phyloP scores from a whole-genome alignment of 371 early-diverging fungal genomes.

The Apophysomyces trapeziformis region DNA sequence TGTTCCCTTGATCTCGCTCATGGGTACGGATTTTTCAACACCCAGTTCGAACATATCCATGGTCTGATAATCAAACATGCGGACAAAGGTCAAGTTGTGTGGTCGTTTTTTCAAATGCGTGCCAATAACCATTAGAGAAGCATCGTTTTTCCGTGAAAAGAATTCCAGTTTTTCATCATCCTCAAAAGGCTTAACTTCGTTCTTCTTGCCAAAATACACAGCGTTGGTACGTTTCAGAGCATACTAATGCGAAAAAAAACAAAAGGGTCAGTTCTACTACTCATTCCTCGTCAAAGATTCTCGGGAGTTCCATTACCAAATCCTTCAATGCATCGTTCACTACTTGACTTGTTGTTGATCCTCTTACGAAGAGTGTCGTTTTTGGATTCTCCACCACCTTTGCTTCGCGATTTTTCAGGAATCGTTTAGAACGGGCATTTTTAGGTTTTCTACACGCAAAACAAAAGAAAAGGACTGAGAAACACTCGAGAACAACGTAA shows the following conservation, averaged over 20 bases:
- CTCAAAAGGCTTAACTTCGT: slow-evolving; percentile 96
- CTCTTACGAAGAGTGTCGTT: slow-evolving; percentile 85
- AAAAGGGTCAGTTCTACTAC: not conserved
- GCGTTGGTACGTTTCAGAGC: slow-evolving; percentile 91
- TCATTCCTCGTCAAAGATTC: not conserved
- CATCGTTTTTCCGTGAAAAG: slow-evolving; percentile 93
- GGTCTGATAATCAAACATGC: slow-evolving; percentile 91
- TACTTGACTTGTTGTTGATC: slow-evolving; percentile 86
- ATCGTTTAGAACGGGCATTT: slow-evolving; percentile 85
- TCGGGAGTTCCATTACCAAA: slow-evolving; percentile 60
- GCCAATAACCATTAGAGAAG: slow-evolving; percentile 87
- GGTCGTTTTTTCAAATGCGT: slow-evolving; percentile 97
- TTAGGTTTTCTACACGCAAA: slow-evolving; percentile 66
- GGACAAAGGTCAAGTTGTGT: slow-evolving; percentile 86
- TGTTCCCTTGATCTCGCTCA: slow-evolving; percentile 75
- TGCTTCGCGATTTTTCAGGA: slow-evolving; percentile 86
- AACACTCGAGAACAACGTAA: not conserved
- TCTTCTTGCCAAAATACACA: slow-evolving; percentile 89
- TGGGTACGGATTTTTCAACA: slow-evolving; percentile 65
- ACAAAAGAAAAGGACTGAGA: not conserved
- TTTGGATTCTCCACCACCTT: slow-evolving; percentile 92
- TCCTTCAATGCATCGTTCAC: slow-evolving; percentile 87
- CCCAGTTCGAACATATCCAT: slow-evolving; percentile 97
- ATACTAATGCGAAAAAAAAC: slow-evolving; percentile 57
- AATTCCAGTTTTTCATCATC: slow-evolving; percentile 91